Base-by-base conservation (phyloP, 441 rosid species). In the Adansonia rubrostipa region DNA sequence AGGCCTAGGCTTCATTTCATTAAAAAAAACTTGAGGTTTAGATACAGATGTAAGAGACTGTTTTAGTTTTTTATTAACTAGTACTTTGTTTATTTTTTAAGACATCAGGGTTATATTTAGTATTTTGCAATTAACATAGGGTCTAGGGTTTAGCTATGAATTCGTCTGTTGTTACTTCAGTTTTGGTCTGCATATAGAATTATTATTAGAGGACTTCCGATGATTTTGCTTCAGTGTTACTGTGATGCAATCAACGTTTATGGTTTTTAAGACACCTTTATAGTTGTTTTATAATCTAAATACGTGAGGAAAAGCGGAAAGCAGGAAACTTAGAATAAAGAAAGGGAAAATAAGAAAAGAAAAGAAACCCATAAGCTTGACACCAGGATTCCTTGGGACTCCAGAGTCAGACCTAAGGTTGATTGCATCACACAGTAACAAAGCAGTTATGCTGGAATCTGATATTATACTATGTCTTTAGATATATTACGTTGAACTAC, bases 21-120 rank as follows among this genome's bases (percentile, higher is more conserved):
- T 58, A 36, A 36, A 36, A 36, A 58, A 9, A 9, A 58, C 33
- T 58, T 3, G 1, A 58, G 63, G 6, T 20, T 58, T 65, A 3
- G 20, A 40, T 24, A 70, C 51, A 22, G 44, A 47, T 24, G 0
- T 24, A 50, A 24, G 42, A 50, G 9, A 67, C 5, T 67, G 9
- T 70, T 50, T 20, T 22, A 36, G 17, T 15, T 70, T 70, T 20
- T 56, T 50, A 50, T 70, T 22, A 50, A 50, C 61, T 71, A 51
- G 74, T 57, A 51, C 61, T 51, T 50, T 71, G 22, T 71, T 71
- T 71, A 71, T 50, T 50, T 14, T 48, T 8, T 71, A 24, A 22
- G 45, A 45, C 61, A 14, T 71, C 9, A 24, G 74, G 60, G 6
- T 22, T 48, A 11, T 48, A 48, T 48, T 70, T 70, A 58, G 7